A percentile compares a stretch with the other conserved stretches of the same genome.
Evolutionary conservation across 768 basidiomycete genomes (phyloP).

Genomic region (Auricularia sp.): DNA sequence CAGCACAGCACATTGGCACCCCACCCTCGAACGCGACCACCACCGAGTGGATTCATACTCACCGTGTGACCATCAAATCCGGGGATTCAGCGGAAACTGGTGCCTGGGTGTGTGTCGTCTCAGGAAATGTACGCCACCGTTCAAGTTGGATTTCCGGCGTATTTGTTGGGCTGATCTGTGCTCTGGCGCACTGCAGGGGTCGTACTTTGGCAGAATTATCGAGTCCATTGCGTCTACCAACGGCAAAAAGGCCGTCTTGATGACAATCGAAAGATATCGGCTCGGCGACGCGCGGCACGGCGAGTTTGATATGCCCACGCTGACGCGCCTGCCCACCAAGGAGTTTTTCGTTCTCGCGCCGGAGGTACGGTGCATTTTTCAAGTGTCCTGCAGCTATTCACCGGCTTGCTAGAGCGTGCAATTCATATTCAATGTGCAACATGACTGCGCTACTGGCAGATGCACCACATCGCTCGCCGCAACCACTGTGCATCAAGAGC

Average conservation of each 20-base stretch:
- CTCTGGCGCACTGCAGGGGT: no score
- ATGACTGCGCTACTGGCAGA: slow-evolving; percentile 14
- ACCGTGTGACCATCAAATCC: no score
- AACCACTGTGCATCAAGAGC: slow-evolving; percentile 13
- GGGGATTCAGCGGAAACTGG: no score
- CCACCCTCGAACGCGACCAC: no score
- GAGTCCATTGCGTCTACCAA: no score
- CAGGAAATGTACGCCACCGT: no score
- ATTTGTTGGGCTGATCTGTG: no score
- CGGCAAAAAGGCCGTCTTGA: neutral
- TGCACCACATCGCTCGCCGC: slow-evolving; percentile 9
- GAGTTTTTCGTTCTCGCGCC: neutral
- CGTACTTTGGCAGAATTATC: no score
- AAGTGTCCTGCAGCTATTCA: neutral
- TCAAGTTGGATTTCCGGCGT: no score
- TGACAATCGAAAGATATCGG: slow-evolving; percentile 8
- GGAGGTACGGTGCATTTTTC: neutral
- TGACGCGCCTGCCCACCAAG: neutral
- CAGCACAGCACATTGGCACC: no score
- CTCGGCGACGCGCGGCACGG: neutral
- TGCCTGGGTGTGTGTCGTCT: no score
- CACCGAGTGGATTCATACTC: no score
- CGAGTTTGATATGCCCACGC: slow-evolving; percentile 9
- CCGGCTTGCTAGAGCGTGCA: slow-evolving; percentile 9
- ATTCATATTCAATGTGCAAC: slow-evolving; percentile 18